phyloP scores from a whole-genome alignment of 805 yeast species.

The Wickerhamiella hasegawae region DNA sequence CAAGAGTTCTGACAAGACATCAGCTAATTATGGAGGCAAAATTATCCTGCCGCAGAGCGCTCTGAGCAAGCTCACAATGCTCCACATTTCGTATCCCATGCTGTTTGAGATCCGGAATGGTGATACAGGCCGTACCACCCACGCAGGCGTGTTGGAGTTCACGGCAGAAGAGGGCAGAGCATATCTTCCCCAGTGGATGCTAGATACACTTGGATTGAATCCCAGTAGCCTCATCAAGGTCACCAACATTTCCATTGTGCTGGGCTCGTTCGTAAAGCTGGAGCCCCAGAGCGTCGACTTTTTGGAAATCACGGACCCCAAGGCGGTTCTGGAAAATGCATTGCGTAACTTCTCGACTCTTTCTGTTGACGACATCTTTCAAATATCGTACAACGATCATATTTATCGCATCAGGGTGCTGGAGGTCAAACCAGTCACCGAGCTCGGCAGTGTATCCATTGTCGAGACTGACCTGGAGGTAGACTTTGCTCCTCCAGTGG shows the following conservation, averaged over 20 bases:
- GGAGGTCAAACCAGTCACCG: slow-evolving; percentile 68
- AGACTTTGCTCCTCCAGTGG: slow-evolving; percentile 97
- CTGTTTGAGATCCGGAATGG: slow-evolving; percentile 66
- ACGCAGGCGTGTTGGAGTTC: slow-evolving; percentile 90
- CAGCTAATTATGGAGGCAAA: slow-evolving; percentile 86
- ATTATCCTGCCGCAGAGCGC: slow-evolving; percentile 91
- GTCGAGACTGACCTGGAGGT: slow-evolving; percentile 94
- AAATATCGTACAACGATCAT: slow-evolving; percentile 67
- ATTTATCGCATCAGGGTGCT: slow-evolving; percentile 66
- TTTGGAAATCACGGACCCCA: slow-evolving; percentile 85
- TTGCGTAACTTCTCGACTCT: slow-evolving; percentile 79
- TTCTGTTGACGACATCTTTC: slow-evolving; percentile 70
- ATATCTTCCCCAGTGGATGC: slow-evolving; percentile 94
- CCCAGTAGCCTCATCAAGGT: slow-evolving; percentile 76
- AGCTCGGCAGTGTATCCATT: slow-evolving; percentile 63
- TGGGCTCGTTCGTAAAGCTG: slow-evolving; percentile 77
- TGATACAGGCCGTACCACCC: slow-evolving; percentile 43
- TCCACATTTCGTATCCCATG: slow-evolving; percentile 94
- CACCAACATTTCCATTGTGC: slow-evolving; percentile 55
- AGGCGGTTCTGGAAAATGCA: slow-evolving; percentile 89
- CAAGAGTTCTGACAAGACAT: slow-evolving; percentile 54
- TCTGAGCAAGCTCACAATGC: slow-evolving; percentile 66
- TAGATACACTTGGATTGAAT: slow-evolving; percentile 51
- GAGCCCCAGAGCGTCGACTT: slow-evolving; percentile 94
- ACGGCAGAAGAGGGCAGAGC: slow-evolving; percentile 95